A percentile compares a stretch with the other conserved stretches of the same genome.
These are phyloP conservation scores for Fraxinus baroniana DNA, from an alignment of 305 asterid genomes.

Conservation along the genomic window DNA sequence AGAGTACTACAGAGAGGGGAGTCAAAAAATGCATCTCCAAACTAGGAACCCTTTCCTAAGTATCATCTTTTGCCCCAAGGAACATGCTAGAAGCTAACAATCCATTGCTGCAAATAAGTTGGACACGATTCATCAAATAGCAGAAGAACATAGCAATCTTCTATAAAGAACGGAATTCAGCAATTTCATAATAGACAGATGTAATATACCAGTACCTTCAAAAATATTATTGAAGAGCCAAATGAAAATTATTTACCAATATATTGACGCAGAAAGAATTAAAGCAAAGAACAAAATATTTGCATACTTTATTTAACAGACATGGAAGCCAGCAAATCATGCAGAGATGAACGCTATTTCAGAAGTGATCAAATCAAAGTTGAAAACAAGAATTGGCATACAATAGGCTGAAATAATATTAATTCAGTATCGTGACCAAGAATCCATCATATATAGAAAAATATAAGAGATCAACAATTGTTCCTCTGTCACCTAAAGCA, in stretches of 20 bases:
- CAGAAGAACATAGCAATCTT: background rate
- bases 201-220: background rate
- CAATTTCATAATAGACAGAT: background rate
- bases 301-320: background rate
- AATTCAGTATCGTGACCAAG: constrained; percentile 1
- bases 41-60: background rate
- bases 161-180: background rate
- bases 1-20: background rate
- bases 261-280: background rate
- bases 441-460: constrained; percentile 8
- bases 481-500: background rate
- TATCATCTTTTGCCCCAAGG: background rate
- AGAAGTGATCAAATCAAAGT: background rate
- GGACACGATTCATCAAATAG: background rate
- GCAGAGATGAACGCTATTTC: background rate
- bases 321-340: background rate
- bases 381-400: background rate
- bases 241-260: background rate
- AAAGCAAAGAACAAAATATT: background rate
- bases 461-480: background rate
- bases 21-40: background rate
- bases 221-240: background rate
- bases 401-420: background rate
- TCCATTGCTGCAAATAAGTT: background rate
- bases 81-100: background rate